These are phyloP conservation scores for Globisporangium radiosum DNA, from an alignment of 352 stramenopile species.

Conservation along the genomic window DNA sequence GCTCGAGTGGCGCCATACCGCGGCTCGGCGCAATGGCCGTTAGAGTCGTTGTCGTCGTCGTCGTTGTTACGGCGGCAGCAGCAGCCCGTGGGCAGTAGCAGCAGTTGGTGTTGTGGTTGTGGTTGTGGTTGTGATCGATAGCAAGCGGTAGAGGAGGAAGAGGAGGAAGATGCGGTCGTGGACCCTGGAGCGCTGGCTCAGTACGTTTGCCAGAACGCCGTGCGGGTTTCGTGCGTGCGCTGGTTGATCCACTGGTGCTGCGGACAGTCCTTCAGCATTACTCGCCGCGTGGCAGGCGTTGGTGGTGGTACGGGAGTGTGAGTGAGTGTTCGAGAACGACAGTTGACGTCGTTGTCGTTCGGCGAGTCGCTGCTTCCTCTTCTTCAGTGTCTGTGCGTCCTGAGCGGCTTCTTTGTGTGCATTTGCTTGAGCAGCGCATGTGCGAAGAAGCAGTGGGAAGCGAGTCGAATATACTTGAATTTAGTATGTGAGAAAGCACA, in stretches of 20 bases:
- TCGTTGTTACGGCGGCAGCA: conserved; percentile 2
- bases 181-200: conserved; percentile 21
- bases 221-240: conserved; percentile 84
- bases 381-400: too few species aligned
- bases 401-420: too few species aligned
- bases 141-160: not conserved
- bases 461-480: too few species aligned
- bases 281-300: conserved; percentile 3
- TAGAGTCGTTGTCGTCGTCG: not conserved
- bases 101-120: not conserved
- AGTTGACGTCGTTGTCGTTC: too few species aligned
- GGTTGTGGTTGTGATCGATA: not conserved
- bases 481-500: too few species aligned
- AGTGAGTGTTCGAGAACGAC: too few species aligned
- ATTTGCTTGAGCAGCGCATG: too few species aligned
- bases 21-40: not conserved
- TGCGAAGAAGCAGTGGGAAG: too few species aligned
- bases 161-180: not conserved
- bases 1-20: not conserved
- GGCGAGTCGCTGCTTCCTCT: too few species aligned
- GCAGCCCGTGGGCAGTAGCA: too few species aligned
- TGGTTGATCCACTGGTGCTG: conserved; percentile 89
- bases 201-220: conserved; percentile 52
- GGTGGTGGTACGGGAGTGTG: not conserved
- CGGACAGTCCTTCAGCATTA: conserved; percentile 86